These are phyloP conservation scores for Populus ilicifolia DNA, from an alignment of 345 rosid species.

Conservation along the genomic window DNA sequence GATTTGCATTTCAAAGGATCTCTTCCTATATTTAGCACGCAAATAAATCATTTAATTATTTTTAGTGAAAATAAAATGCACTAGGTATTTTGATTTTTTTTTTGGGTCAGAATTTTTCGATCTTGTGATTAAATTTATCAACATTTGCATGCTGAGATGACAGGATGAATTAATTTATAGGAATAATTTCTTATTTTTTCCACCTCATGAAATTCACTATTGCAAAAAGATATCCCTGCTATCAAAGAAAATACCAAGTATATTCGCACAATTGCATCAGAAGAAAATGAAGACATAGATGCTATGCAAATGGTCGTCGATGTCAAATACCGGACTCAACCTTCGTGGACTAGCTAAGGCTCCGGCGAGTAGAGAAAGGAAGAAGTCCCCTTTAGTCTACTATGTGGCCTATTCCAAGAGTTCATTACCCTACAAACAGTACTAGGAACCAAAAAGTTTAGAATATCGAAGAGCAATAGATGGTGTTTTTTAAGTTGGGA, in stretches of 20 bases:
- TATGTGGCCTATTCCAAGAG: neutral
- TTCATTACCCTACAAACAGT: neutral
- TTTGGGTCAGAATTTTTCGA: too few species aligned
- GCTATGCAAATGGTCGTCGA: neutral
- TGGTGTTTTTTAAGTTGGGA: conserved; percentile 18
- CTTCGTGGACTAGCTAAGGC: neutral
- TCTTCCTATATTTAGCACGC: too few species aligned
- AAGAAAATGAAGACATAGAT: too few species aligned
- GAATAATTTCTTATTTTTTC: neutral
- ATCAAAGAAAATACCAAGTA: too few species aligned
- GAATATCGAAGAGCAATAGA: conserved; percentile 23
- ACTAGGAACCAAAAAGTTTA: neutral
- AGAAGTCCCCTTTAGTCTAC: neutral
- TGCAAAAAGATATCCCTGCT: neutral
- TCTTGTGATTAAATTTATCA: too few species aligned
- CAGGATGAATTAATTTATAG: neutral
- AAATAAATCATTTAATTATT: too few species aligned
- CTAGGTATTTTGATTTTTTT: too few species aligned
- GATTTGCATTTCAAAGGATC: too few species aligned
- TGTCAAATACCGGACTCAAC: neutral
- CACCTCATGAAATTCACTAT: neutral
- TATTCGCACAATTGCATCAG: too few species aligned
- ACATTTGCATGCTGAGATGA: too few species aligned
- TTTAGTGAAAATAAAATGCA: too few species aligned
- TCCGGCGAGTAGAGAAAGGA: neutral